A percentile compares a stretch with the other conserved stretches of the same genome.
Conservation (phyloP, 345 rosid species). For the Cochlearia excelsa region DNA sequence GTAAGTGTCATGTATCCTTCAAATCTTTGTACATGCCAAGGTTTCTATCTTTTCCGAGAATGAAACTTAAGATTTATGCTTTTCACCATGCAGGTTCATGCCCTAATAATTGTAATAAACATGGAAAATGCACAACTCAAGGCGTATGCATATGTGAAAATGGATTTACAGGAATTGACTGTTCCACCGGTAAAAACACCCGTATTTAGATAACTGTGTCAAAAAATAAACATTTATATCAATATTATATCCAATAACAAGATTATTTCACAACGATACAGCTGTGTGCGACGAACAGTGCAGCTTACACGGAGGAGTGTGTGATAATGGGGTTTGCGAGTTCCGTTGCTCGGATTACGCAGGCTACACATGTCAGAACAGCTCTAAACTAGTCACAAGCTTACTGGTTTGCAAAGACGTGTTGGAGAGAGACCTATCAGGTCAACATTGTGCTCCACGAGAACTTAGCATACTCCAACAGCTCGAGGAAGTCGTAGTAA, state of each 20-base stretch:
- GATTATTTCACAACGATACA: slow-evolving; percentile 34
- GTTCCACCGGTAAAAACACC: slow-evolving; percentile 72
- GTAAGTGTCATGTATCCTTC: slow-evolving; percentile 48
- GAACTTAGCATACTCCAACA: slow-evolving; percentile 90
- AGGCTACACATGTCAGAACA: slow-evolving; percentile 95
- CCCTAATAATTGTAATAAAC: slow-evolving; percentile 74
- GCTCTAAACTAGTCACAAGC: slow-evolving; percentile 75
- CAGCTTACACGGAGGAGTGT: slow-evolving; percentile 99
- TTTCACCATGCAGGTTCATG: slow-evolving; percentile 62
- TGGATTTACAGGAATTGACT: slow-evolving; percentile 87
- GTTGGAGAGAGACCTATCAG: slow-evolving; percentile 63
- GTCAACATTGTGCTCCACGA: slow-evolving; percentile 95
- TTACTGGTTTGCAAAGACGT: slow-evolving; percentile 86
- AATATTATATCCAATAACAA: background rate
- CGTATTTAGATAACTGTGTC: background rate
- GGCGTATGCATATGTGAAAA: slow-evolving; percentile 75
- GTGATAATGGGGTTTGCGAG: slow-evolving; percentile 97
- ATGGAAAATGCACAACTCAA: slow-evolving; percentile 70
- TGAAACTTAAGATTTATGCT: slow-evolving; percentile 7
- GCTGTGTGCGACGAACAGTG: slow-evolving; percentile 98
- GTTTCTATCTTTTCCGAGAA: slow-evolving; percentile 17
- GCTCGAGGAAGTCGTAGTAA: slow-evolving; percentile 95
- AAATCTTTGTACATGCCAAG: slow-evolving; percentile 8
- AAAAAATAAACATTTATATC: background rate
- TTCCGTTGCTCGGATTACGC: slow-evolving; percentile 99